Percentiles rank a stretch among this genome's conserved stretches.
phyloP scores from a whole-genome alignment of 352 stramenopile species.

The Nothophytophthora sp. region DNA sequence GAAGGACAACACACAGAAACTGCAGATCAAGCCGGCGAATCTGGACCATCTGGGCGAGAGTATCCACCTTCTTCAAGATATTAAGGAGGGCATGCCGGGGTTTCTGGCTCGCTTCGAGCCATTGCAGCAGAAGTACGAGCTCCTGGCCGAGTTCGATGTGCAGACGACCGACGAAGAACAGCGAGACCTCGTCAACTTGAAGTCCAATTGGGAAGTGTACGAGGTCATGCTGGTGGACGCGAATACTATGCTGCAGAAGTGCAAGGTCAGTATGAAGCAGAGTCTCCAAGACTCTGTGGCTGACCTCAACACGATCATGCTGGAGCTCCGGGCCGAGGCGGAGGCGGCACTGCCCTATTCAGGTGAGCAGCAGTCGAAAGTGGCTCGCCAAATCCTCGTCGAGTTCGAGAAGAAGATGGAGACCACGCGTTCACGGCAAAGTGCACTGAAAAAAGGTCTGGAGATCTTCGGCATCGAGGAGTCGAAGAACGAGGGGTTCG shows the following conservation, averaged over 20 bases:
- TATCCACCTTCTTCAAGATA: slow-evolving; percentile 88
- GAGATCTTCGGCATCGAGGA: slow-evolving; percentile 93
- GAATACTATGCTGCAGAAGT: slow-evolving; percentile 91
- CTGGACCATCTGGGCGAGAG: slow-evolving; percentile 92
- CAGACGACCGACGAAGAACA: slow-evolving; percentile 89
- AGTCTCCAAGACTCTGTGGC: slow-evolving; percentile 92
- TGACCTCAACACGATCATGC: slow-evolving; percentile 86
- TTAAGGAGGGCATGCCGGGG: slow-evolving; percentile 77
- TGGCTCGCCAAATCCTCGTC: slow-evolving; percentile 60
- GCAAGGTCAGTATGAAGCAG: slow-evolving; percentile 96
- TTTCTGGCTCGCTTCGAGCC: slow-evolving; percentile 83
- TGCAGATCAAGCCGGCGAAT: slow-evolving; percentile 85
- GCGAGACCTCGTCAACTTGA: slow-evolving; percentile 66
- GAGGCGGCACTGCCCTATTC: slow-evolving; percentile 78
- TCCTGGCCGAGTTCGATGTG: slow-evolving; percentile 88
- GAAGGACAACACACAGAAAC: slow-evolving; percentile 83
- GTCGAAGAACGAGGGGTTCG: slow-evolving; percentile 84
- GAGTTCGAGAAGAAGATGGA: slow-evolving; percentile 93
- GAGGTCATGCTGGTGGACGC: slow-evolving; percentile 83
- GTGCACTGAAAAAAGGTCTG: slow-evolving; percentile 86
- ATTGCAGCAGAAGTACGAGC: slow-evolving; percentile 85
- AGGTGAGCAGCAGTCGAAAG: slow-evolving; percentile 54
- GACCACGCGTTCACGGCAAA: slow-evolving; percentile 62
- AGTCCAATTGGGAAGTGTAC: slow-evolving; percentile 83
- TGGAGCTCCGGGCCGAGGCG: slow-evolving; percentile 73